Percentiles rank a stretch among this genome's conserved stretches.
Conservation (phyloP, 2,329 filamentous ascomycete species). For the Arthrobotrys sinensis region DNA sequence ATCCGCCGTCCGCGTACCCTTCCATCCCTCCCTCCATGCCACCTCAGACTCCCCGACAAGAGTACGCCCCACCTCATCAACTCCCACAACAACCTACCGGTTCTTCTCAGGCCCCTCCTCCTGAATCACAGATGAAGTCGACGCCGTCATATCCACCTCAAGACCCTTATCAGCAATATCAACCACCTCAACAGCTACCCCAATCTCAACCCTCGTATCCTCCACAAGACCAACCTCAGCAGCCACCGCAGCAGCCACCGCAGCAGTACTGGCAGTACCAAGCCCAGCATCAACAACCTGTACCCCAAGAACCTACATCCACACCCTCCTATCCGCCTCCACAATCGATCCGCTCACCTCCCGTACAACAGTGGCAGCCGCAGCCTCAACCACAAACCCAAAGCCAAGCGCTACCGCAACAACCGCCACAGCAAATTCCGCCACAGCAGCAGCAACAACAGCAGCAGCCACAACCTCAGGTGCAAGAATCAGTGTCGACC, state of each 20-base stretch:
- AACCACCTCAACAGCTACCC: conserved; percentile 63
- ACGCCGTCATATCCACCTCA: conserved; percentile 55
- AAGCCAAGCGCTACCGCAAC: conserved; percentile 63
- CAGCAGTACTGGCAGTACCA: conserved; percentile 72
- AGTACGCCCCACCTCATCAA: conserved; percentile 63
- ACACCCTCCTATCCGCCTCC: conserved; percentile 41
- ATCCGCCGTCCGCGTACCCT: conserved; percentile 65
- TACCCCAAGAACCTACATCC: conserved; percentile 31
- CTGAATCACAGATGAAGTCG: conserved; percentile 57
- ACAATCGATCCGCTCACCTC: conserved; percentile 13
- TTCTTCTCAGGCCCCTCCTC: conserved; percentile 61
- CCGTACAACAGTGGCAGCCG: conserved; percentile 35
- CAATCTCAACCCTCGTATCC: conserved; percentile 62
- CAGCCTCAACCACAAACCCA: conserved; percentile 34
- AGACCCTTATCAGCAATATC: conserved; percentile 64
- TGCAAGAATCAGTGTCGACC: conserved; percentile 48
- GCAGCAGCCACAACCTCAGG: conserved; percentile 66
- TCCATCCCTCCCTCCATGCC: conserved; percentile 62
- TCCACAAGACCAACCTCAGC: conserved; percentile 57
- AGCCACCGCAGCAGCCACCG: conserved; percentile 65
- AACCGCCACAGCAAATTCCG: conserved; percentile 66
- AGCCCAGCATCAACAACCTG: conserved; percentile 43
- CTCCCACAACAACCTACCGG: conserved; percentile 45
- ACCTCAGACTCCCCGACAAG: conserved; percentile 43
- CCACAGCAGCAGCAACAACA: conserved; percentile 67